Percentiles rank a stretch among this genome's conserved stretches.
Conservation (phyloP, 768 basidiomycete species). For the Leccinum disarticulatum region DNA sequence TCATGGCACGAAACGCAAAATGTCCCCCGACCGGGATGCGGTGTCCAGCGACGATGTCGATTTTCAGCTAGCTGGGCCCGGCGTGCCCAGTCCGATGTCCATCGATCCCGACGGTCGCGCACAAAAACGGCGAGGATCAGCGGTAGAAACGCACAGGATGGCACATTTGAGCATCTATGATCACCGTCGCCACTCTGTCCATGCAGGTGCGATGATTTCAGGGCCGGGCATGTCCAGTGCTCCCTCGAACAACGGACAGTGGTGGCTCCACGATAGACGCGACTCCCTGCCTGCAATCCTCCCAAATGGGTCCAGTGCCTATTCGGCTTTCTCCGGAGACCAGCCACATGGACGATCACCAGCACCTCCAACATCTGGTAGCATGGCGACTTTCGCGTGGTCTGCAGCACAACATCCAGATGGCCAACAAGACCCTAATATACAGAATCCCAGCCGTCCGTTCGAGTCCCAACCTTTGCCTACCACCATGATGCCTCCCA, state of each 20-base stretch:
- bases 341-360: constrained; percentile 64
- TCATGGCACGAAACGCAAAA: constrained; percentile 80
- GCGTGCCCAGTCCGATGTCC: constrained; percentile 59
- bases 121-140: constrained; percentile 81
- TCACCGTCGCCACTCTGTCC: constrained; percentile 76
- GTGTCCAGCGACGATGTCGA: constrained; percentile 64
- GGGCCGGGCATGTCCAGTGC: constrained; percentile 27
- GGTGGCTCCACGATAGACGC: constrained; percentile 68
- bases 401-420: constrained; percentile 49
- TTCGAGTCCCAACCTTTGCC: constrained; percentile 49
- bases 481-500: constrained; percentile 56
- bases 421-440: constrained; percentile 46
- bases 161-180: constrained; percentile 68
- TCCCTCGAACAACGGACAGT: constrained; percentile 36
- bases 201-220: constrained; percentile 49
- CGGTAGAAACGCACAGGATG: constrained; percentile 75
- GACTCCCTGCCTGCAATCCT: constrained; percentile 73
- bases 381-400: constrained; percentile 75
- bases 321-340: constrained; percentile 61
- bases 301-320: constrained; percentile 55
- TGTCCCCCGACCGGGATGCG: constrained; percentile 64
- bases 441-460: constrained; percentile 40
- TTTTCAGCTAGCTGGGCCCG: constrained; percentile 65
- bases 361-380: constrained; percentile 54
- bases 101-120: constrained; percentile 65